Evolutionary conservation across 2,329 filamentous ascomycete species (phyloP).

Genomic region (Didymella arachidicola): DNA sequence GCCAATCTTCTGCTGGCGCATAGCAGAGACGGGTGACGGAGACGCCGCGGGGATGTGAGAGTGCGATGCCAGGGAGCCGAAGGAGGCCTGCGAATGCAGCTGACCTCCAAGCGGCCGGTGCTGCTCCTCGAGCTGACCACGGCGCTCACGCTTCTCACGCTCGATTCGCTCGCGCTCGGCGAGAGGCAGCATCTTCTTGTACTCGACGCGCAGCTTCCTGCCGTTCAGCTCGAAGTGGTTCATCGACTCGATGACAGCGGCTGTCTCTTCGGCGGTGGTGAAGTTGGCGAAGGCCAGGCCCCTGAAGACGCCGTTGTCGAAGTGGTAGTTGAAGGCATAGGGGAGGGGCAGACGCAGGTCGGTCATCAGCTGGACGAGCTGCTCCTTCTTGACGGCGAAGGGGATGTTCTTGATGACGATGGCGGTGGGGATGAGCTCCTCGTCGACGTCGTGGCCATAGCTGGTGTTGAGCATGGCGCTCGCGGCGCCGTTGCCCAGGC

Average conservation of each 20-base stretch:
- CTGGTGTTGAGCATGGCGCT: conserved; percentile 52
- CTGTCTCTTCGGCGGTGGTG: conserved; percentile 92
- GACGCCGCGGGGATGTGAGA: conserved; percentile 69
- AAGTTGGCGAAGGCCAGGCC: conserved; percentile 98
- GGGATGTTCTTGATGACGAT: conserved; percentile 99
- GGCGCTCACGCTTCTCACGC: conserved; percentile 92
- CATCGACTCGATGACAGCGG: conserved; percentile 88
- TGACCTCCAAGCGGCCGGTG: conserved; percentile 76
- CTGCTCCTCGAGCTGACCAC: conserved; percentile 96
- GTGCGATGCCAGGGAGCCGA: conserved; percentile 76
- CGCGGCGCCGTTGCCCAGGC: conserved; percentile 48
- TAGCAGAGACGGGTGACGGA: conserved; percentile 71
- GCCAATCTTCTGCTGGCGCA: conserved; percentile 57
- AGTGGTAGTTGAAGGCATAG: conserved; percentile 99
- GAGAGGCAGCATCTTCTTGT: conserved; percentile 98
- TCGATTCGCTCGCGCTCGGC: conserved; percentile 96
- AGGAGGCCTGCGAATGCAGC: conserved; percentile 84
- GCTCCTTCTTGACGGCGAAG: conserved; percentile 97
- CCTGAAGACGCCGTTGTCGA: conserved; percentile 96
- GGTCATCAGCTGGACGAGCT: conserved; percentile 90
- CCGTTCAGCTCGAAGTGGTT: conserved; percentile 97
- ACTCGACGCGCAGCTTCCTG: conserved; percentile 92
- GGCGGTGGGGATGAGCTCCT: conserved; percentile 95
- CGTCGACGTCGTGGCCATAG: conserved; percentile 65
- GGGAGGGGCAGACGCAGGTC: conserved; percentile 92